Base-by-base conservation (phyloP, 805 yeast species). In the Ogataea methanolica region DNA sequence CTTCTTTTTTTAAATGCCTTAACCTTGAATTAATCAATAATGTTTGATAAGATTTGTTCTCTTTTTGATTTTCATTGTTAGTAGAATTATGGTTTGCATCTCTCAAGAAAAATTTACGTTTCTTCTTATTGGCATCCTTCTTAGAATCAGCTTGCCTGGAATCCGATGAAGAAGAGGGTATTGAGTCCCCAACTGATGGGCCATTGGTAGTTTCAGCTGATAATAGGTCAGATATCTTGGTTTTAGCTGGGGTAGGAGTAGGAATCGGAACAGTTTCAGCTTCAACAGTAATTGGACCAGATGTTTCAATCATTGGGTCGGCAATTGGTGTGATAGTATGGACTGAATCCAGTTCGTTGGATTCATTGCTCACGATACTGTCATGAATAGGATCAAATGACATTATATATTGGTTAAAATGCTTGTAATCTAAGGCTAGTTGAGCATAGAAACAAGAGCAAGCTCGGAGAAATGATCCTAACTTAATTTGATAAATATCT, bases 1-100 rank as follows among this genome's bases (percentile, higher is more conserved):
- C 98, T 17, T 81, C 75, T 61, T 91, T 92, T 66, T 92, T 92
- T 56, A 92, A 65, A 64, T 84, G 90, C 40, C 87, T 71, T 5
- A 65, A 52, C 42, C 68, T 54, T 3, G 66, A 56, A 53, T 69
- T 61, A 8, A 66, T 58, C 41, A 60, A 47, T 21, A 58, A 48
- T 5, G 66, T 58, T 43, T 59, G 66, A 40, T 60, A 63, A 48
- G 50, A 57, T 48, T 58, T 62, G 34, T 42, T 45, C 15, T 58
- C 60, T 23, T 39, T 39, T 23, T 39, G 41, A 26, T 26, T 39
- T 39, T 33, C 12, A 16, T n/a, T 14, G 19, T n/a, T 23, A 21
- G 33, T n/a, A 23, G 41, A 26, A 11, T 26, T 26, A 11, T 26
- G 31, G 31, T 9, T 26, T 26, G 31, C 4, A 39, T 39, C 41